phyloP scores from a whole-genome alignment of 768 basidiomycete species.

The Rhodotorula kratochvilovae region DNA sequence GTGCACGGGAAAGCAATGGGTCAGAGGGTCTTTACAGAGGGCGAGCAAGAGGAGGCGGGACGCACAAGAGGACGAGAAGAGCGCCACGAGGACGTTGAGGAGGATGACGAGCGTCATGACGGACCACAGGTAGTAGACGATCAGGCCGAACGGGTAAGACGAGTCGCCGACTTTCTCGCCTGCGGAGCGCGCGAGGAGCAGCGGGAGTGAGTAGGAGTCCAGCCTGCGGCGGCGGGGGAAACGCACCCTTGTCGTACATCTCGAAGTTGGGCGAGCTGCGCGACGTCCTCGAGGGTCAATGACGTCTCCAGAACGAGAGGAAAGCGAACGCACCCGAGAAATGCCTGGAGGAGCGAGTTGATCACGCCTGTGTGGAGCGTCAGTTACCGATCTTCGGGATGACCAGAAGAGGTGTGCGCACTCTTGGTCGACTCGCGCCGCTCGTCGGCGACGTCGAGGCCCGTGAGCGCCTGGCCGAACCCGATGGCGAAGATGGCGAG shows the following conservation, averaged over 20 bases:
- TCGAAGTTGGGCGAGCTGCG: constrained; percentile 37
- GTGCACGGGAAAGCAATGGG: not conserved
- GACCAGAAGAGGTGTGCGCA: not conserved
- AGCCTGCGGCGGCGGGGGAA: no score
- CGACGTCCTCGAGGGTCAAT: no score
- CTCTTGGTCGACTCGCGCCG: constrained; percentile 39
- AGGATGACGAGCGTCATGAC: constrained; percentile 51
- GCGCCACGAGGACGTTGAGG: constrained; percentile 52
- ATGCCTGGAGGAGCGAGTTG: constrained; percentile 49
- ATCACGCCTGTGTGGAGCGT: constrained; percentile 35
- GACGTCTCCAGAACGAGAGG: not conserved
- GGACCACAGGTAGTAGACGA: constrained; percentile 46
- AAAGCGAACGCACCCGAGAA: constrained; percentile 45
- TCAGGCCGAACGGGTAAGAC: constrained; percentile 37
- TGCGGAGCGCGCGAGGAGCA: not conserved
- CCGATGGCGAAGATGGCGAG: constrained; percentile 38
- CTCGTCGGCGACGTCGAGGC: constrained; percentile 50
- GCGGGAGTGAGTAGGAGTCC: no score
- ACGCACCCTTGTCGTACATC: constrained; percentile 17
- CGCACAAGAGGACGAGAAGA: constrained; percentile 46
- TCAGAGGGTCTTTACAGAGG: not conserved
- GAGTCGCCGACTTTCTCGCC: not conserved
- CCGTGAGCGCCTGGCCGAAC: constrained; percentile 50
- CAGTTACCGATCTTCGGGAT: not conserved
- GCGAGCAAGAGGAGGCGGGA: not conserved